phyloP scores from a whole-genome alignment of 2,329 filamentous ascomycete species.

The Clarireedia hainanense region DNA sequence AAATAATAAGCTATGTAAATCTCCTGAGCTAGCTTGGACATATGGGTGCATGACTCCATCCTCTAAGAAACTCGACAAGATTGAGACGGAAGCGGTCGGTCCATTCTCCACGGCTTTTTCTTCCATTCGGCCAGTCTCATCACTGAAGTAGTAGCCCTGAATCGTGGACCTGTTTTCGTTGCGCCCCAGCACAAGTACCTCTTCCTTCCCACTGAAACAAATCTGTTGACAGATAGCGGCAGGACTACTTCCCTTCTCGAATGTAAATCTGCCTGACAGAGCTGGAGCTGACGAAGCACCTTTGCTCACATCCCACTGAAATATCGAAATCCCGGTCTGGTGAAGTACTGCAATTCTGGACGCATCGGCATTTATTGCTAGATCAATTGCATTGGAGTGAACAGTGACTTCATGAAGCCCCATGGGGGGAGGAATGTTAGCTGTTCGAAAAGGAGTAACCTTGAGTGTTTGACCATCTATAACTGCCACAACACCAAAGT shows the following conservation, averaged over 20 bases:
- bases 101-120: constrained; percentile 10
- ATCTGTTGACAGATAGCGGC: constrained; percentile 22
- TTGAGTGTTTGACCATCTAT: constrained; percentile 77
- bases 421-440: constrained; percentile 91
- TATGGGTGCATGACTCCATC: constrained; percentile 20
- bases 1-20: constrained; percentile 23
- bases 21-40: constrained; percentile 23
- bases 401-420: constrained; percentile 65
- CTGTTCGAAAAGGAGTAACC: constrained; percentile 73
- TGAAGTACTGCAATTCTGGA: constrained; percentile 66
- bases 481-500: constrained; percentile 73
- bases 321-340: constrained; percentile 56
- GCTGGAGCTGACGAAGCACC: constrained; percentile 40
- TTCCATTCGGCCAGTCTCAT: constrained; percentile 24
- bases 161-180: constrained; percentile 13
- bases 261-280: constrained; percentile 34
- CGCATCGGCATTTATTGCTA: constrained; percentile 61
- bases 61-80: constrained; percentile 22
- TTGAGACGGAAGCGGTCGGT: constrained; percentile 14
- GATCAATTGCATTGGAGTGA: constrained; percentile 59
- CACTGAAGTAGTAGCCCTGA: constrained; percentile 21
- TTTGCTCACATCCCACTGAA: constrained; percentile 57
- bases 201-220: constrained; percentile 19
- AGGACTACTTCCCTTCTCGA: constrained; percentile 26
- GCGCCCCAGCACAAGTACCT: constrained; percentile 19